Conservation (phyloP, 2,329 filamentous ascomycete species). For the Ceratocystis ficicola region DNA sequence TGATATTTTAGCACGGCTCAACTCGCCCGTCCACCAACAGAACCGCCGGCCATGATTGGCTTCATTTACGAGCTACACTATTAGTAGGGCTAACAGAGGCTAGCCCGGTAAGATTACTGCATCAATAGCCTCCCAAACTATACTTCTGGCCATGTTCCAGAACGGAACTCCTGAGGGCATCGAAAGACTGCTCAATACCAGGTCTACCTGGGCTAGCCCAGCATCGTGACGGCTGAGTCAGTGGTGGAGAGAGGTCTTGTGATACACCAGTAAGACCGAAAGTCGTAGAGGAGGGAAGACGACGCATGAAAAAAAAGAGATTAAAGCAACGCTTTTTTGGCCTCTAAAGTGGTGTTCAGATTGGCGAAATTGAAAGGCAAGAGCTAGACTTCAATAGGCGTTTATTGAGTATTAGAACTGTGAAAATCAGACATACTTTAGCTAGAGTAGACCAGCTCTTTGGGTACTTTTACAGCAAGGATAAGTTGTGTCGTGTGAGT, state of each 20-base stretch:
- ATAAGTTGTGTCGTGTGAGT: neutral
- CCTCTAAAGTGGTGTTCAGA: no score
- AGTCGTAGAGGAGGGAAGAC: no score
- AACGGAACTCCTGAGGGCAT: neutral
- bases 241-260: neutral
- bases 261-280: no score
- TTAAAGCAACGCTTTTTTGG: no score
- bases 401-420: neutral
- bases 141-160: slow-evolving; percentile 9
- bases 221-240: neutral
- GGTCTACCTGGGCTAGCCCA: neutral
- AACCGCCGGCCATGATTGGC: neutral
- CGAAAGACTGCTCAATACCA: neutral
- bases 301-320: no score
- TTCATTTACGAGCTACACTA: neutral
- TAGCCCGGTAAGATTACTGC: neutral
- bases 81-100: neutral
- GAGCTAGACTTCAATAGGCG: neutral
- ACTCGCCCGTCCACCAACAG: neutral
- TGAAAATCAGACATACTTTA: neutral
- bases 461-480: neutral
- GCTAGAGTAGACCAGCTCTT: neutral
- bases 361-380: no score
- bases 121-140: neutral
- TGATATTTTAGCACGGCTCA: neutral